Evolutionary conservation across 495 filamentous ascomycete species (phyloP).

Genomic region (Sabuloglossum arenarium): DNA sequence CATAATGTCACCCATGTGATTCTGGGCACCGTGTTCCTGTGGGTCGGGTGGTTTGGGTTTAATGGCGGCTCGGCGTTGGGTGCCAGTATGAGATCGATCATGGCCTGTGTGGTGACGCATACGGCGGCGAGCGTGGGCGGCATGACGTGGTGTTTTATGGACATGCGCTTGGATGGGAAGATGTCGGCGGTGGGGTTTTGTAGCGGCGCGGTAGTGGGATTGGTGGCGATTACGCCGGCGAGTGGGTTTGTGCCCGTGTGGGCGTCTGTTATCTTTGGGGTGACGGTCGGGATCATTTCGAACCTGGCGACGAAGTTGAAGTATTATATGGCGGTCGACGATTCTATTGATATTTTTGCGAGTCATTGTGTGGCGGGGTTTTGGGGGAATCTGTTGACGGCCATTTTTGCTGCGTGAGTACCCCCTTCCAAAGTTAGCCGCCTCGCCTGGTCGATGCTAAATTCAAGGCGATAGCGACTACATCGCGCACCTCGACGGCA

Average conservation of each 20-base stretch:
- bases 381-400: not conserved
- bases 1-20: conserved; percentile 25
- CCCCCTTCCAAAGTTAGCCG: not conserved
- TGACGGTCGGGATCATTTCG: not conserved
- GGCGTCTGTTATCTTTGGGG: not conserved
- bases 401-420: conserved; percentile 17
- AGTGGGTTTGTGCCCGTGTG: conserved; percentile 9
- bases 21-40: conserved; percentile 13
- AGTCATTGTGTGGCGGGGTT: not conserved
- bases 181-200: conserved; percentile 28
- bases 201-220: conserved; percentile 27
- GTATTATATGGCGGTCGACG: conserved; percentile 3
- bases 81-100: conserved; percentile 24
- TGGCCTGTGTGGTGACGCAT: conserved; percentile 28
- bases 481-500: conserved; percentile 74
- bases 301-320: conserved; percentile 1
- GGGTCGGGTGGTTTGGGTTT: conserved; percentile 16
- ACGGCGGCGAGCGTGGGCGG: conserved; percentile 25
- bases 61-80: conserved; percentile 25
- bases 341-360: conserved; percentile 4
- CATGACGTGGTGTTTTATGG: conserved; percentile 26
- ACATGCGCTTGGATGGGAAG: conserved; percentile 23
- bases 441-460: not conserved
- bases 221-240: conserved; percentile 28
- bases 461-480: conserved; percentile 36